phyloP scores from a whole-genome alignment of 2,329 filamentous ascomycete genomes.

The Pseudocercospora macadamiae region DNA sequence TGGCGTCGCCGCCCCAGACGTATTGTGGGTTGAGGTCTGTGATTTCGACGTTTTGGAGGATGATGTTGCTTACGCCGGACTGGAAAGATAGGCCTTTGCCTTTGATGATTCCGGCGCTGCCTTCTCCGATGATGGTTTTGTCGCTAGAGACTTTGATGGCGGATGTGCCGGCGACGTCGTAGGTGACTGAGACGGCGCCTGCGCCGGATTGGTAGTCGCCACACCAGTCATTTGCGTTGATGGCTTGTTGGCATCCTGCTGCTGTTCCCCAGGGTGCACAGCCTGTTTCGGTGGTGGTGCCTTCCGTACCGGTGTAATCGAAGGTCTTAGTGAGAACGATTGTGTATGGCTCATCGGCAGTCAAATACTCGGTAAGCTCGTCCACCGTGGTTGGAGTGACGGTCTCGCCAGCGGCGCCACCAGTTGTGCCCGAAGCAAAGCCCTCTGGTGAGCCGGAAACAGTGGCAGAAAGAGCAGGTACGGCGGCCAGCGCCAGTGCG shows the following conservation, averaged over 20 bases:
- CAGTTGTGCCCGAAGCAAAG: constrained; percentile 60
- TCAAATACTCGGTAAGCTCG: constrained; percentile 63
- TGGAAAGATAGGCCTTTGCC: constrained; percentile 47
- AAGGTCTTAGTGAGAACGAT: constrained; percentile 61
- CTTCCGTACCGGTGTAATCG: constrained; percentile 61
- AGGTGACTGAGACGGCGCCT: constrained; percentile 38
- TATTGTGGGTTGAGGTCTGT: constrained; percentile 43
- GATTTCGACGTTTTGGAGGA: constrained; percentile 50
- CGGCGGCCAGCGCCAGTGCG: constrained; percentile 59
- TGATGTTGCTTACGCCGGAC: constrained; percentile 56
- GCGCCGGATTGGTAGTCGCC: constrained; percentile 23
- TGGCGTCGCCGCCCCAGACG: constrained; percentile 45
- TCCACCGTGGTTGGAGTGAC: constrained; percentile 43
- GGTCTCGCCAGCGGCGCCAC: constrained; percentile 57
- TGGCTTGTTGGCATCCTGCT: constrained; percentile 56
- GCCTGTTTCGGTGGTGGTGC: constrained; percentile 55
- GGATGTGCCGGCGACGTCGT: constrained; percentile 59
- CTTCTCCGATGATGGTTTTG: constrained; percentile 47
- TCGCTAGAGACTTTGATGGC: constrained; percentile 45
- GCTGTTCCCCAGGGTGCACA: constrained; percentile 55
- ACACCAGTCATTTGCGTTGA: constrained; percentile 64
- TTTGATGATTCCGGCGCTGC: constrained; percentile 44
- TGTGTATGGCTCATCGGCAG: constrained; percentile 56
- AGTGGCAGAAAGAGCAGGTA: constrained; percentile 36
- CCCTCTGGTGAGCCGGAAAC: constrained; percentile 48